These are phyloP conservation scores for Colletotrichum orbiculare DNA, from an alignment of 2,329 filamentous ascomycete species.

Conservation along the genomic window DNA sequence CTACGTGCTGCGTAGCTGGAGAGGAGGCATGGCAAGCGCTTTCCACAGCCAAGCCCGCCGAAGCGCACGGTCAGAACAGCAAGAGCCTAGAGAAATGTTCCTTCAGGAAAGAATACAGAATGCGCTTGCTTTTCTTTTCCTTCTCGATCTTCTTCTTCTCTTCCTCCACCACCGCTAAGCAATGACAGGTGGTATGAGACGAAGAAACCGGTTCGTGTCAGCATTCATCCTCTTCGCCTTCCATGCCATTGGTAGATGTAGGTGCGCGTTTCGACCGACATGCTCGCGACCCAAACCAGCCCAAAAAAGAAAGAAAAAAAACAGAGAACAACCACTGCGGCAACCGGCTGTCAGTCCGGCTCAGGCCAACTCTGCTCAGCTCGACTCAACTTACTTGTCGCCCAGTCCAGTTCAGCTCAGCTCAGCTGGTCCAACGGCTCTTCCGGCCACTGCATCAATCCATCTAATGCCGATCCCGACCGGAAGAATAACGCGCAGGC, in stretches of 20 bases:
- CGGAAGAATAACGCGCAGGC: conserved; percentile 9
- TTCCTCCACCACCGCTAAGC: too few species aligned
- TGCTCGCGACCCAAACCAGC: too few species aligned
- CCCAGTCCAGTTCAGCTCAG: conserved; percentile 2
- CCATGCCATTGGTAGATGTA: too few species aligned
- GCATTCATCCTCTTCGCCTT: too few species aligned
- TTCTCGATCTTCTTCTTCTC: not conserved
- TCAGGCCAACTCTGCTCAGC: not conserved
- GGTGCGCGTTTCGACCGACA: too few species aligned
- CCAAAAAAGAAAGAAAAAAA: too few species aligned
- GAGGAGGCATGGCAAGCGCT: conserved; percentile 14
- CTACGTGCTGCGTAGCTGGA: not conserved
- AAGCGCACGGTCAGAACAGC: conserved; percentile 8
- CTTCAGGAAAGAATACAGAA: not conserved
- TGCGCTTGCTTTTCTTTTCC: not conserved
- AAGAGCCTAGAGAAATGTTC: conserved; percentile 1
- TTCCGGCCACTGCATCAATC: conserved; percentile 1
- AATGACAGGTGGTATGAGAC: too few species aligned
- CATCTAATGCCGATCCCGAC: conserved; percentile 9
- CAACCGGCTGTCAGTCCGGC: not conserved
- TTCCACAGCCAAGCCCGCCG: conserved; percentile 7
- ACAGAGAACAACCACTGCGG: too few species aligned
- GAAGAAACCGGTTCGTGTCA: too few species aligned
- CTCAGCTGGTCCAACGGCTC: conserved; percentile 21
- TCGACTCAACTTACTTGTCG: not conserved